Conservation (phyloP, 139 green algal genomes). For the Micractinium sp. region DNA sequence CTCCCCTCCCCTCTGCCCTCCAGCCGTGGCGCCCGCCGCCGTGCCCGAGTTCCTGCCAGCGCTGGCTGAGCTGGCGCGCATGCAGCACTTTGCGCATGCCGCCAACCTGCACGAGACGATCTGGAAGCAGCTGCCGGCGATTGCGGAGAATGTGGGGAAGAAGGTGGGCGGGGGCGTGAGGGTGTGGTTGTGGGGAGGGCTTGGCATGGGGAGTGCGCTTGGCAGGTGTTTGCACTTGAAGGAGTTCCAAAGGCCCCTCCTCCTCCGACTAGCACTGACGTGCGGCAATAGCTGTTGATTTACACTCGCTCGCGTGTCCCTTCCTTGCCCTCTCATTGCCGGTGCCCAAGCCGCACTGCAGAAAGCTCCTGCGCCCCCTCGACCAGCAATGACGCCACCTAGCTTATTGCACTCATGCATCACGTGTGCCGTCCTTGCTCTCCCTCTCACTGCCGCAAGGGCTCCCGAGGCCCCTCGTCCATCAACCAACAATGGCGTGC, state of each 20-base stretch:
- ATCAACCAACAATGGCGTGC: background rate
- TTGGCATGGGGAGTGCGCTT: background rate
- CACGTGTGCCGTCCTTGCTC: too few species aligned
- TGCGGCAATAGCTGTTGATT: too few species aligned
- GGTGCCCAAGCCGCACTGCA: conserved; percentile 77
- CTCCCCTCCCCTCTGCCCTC: background rate
- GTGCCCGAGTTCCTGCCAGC: conserved; percentile 65
- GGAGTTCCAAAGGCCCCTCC: too few species aligned
- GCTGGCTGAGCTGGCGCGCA: conserved; percentile 68
- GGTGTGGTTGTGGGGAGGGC: background rate
- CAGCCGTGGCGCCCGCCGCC: conserved; percentile 38
- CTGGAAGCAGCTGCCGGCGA: conserved; percentile 75
- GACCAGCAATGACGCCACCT: too few species aligned
- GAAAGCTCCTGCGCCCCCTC: conserved; percentile 76
- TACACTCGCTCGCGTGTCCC: too few species aligned
- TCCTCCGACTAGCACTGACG: too few species aligned
- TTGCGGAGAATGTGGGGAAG: conserved; percentile 75
- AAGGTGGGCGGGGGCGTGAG: conserved; percentile 7
- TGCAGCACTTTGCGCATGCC: conserved; percentile 72
- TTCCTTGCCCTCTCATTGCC: conserved; percentile 13
- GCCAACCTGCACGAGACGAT: conserved; percentile 81
- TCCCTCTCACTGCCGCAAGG: too few species aligned
- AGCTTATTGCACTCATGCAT: too few species aligned
- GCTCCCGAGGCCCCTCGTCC: too few species aligned
- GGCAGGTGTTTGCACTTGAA: background rate